These are phyloP conservation scores for Eucommia ulmoides DNA, from an alignment of 257 asterid species.

Conservation along the genomic window DNA sequence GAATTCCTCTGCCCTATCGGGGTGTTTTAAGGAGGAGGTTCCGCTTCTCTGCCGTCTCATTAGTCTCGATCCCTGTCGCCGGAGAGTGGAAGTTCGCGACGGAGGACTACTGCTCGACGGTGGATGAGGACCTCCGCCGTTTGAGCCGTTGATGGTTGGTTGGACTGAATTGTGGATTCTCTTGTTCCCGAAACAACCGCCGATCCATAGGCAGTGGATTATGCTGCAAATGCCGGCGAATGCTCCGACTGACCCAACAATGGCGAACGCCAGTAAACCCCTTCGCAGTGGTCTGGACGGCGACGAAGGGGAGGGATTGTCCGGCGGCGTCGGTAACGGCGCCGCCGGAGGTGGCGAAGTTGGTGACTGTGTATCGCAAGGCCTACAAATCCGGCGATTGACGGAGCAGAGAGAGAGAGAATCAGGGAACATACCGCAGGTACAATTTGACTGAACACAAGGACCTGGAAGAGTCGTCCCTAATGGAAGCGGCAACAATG, in stretches of 20 bases:
- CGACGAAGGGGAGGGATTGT: conserved; percentile 11
- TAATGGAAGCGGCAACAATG: conserved; percentile 12
- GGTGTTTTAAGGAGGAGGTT: conserved; percentile 55
- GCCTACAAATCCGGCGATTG: conserved; percentile 59
- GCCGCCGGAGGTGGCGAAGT: conserved; percentile 4
- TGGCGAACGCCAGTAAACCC: conserved; percentile 53
- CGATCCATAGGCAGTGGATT: conserved; percentile 52
- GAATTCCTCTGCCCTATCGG: conserved; percentile 74
- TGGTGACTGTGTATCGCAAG: conserved; percentile 39
- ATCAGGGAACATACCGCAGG: conserved; percentile 55
- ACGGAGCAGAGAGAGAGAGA: conserved; percentile 54
- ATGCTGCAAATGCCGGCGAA: conserved; percentile 53
- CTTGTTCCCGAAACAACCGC: conserved; percentile 68
- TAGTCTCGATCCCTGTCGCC: conserved; percentile 62
- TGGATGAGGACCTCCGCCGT: conserved; percentile 30
- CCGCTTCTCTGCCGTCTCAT: conserved; percentile 91
- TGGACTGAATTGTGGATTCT: conserved; percentile 78
- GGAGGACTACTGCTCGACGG: conserved; percentile 39
- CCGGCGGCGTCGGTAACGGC: conserved; percentile 11
- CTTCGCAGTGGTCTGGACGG: conserved; percentile 27
- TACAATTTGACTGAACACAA: conserved; percentile 22
- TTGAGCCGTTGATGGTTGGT: conserved; percentile 40
- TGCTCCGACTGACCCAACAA: conserved; percentile 65
- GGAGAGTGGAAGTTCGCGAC: conserved; percentile 67
- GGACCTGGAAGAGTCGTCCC: conserved; percentile 11